Evolutionary conservation across 2,329 filamentous ascomycete species (phyloP), one percentile per base, ranked within the genome.

Genomic region (Aureobasidium vineae): DNA sequence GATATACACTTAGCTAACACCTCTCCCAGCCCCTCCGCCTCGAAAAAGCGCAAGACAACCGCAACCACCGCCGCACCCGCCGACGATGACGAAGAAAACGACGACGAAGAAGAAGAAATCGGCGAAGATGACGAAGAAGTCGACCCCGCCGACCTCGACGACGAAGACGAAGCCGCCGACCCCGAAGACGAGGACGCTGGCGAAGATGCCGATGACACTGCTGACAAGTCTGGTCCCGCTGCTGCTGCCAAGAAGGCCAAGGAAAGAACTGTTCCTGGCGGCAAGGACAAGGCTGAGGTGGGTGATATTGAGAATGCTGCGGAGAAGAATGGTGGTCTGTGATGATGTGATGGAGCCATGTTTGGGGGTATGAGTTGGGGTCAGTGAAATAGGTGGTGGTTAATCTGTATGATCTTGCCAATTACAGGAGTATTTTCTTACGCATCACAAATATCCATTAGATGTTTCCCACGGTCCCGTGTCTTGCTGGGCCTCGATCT

Each of bases 221-320:
- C 70, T 8, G 70, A 70, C 31, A 69, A 66, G 21, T 65, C 71
- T 21, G 74, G 72, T 10, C 74, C 74, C 50, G 71, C 74, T 15
- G 73, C 71, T 49, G 70, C 70, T 33, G 73, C 73, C 31, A 74
- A 75, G 67, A 65, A 69, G 45, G 68, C 67, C 45, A 75, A 75
- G 70, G 71, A 69, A 21, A 68, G 66, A 21, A 69, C 68, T 13
- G 70, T 74, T 28, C 73, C 75, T 2, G 54, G 54, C 13, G 54
- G 54, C n/a, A 13, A 59, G 54, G 52, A 56, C 15, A 56, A 56
- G 52, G 52, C 52, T 3, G 52, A 56, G 36, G 52, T 56, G 1
- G 52, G 52, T 1, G 52, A 56, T 26, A 56, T 56, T 19, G 36
- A 56, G 36, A 56, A 56, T 56, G 52, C 52, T 5, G 36, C 40